Conservation (phyloP, 345 rosid species). For the Pugionium cornutum region DNA sequence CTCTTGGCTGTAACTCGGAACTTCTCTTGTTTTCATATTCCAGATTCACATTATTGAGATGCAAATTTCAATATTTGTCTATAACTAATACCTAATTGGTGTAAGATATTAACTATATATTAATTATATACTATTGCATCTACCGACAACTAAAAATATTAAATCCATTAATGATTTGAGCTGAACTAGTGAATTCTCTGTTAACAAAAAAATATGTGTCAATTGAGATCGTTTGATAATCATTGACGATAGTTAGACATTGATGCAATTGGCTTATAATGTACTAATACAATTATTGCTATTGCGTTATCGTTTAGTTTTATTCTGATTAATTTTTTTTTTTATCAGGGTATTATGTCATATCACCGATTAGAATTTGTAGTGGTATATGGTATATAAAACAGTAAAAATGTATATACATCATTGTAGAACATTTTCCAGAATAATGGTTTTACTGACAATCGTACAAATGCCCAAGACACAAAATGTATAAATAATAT, state of each 20-base stretch:
- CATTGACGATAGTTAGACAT: neutral
- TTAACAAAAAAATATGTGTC: neutral
- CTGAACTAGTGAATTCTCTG: constrained; percentile 2
- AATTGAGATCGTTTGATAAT: neutral
- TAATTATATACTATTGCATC: neutral
- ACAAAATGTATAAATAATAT: neutral
- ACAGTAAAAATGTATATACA: neutral
- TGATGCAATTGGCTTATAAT: too few species aligned
- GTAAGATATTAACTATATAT: too few species aligned
- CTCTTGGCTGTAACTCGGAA: constrained; percentile 34
- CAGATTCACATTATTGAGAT: too few species aligned
- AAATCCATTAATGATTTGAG: neutral
- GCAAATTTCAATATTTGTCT: too few species aligned
- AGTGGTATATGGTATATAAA: neutral
- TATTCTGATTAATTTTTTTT: neutral
- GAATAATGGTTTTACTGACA: constrained; percentile 15
- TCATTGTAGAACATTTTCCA: neutral
- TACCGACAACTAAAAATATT: neutral
- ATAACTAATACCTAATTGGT: too few species aligned
- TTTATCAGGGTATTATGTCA: neutral
- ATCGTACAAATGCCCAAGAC: constrained; percentile 23
- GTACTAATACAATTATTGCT: too few species aligned
- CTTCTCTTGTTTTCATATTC: constrained; percentile 5
- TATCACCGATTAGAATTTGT: neutral
- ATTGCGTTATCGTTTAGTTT: neutral